Evolutionary conservation across 768 basidiomycete genomes (phyloP).

Genomic region (Tylopilus plumbeoviolaceoides): DNA sequence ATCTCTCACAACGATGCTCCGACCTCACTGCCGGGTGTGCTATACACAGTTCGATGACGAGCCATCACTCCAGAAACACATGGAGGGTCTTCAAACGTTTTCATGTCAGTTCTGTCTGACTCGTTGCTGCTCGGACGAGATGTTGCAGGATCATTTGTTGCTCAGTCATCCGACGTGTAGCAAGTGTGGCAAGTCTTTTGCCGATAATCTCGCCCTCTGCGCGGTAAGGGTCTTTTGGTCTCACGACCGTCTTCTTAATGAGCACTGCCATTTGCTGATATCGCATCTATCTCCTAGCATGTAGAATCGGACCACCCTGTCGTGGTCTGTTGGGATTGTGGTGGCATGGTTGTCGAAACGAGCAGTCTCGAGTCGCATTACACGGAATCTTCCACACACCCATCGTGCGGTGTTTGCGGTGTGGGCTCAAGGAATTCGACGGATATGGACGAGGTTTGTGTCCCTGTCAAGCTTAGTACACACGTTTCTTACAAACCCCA

Average conservation of each 20-base stretch:
- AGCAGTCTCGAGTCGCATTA: constrained; percentile 21
- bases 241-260: background rate
- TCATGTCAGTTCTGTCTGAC: constrained; percentile 19
- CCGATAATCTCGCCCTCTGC: constrained; percentile 18
- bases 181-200: constrained; percentile 20
- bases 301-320: constrained; percentile 19
- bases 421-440: constrained; percentile 10
- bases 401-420: constrained; percentile 19
- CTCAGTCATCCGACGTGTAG: constrained; percentile 21
- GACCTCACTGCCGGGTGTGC: constrained; percentile 20
- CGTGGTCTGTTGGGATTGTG: constrained; percentile 31
- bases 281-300: constrained; percentile 14
- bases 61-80: constrained; percentile 13
- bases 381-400: constrained; percentile 19
- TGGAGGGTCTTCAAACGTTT: constrained; percentile 11
- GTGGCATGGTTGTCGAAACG: constrained; percentile 21
- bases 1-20: constrained; percentile 5
- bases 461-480: background rate
- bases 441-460: constrained; percentile 23
- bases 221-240: constrained; percentile 11
- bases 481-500: constrained; percentile 6
- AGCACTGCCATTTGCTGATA: background rate
- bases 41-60: constrained; percentile 23
- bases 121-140: constrained; percentile 22
- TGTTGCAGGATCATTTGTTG: constrained; percentile 23